Evolutionary conservation across 768 basidiomycete species (phyloP), one percentile per base, ranked within the genome.

Genomic region (Suillus lakei): DNA sequence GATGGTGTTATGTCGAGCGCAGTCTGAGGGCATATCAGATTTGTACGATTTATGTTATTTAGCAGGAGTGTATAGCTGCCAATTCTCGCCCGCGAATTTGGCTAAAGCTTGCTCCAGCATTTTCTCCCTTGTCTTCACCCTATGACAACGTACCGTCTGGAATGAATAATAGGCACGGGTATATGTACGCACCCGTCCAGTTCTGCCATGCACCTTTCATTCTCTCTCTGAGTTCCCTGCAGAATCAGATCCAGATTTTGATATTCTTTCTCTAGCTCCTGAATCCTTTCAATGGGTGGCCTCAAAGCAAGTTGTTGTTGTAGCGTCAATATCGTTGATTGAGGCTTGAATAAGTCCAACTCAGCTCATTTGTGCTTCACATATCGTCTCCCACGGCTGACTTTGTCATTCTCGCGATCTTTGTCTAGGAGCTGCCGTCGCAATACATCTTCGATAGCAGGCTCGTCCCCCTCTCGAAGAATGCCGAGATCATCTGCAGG

Each of bases 161-260:
- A 30, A 36, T 43, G 34, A 28, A 55, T 23, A 10, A 39, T 46
- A 36, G 30, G 30, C n/a, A 39, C 21, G 26, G 10, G 44, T 13
- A 16, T 54, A 18, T 58, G 50, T 23, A 78, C 81, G 59, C 64
- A 89, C 91, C 89, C 82, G 63, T 94, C 92, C 3, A 93, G 80
- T 65, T 93, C 91, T 0, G 86, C 82, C 93, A 95, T 94, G 67
- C 89, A 91, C 58, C 90, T 83, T 69, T 94, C 92, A 70, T 95
- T 95, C 79, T 95, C 93, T 59, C 92, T 80, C 68, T 93, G 92
- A 0, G 93, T 94, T 0, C 92, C 93, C 65, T 91, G 86, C 0
- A 93, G 77, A 4, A 95, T 80, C 21, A 95, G 80, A 44, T 93
- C 93, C 1, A 93, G 79, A 64, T 91, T 90, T 69, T 87, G 87